Conservation (phyloP, 1,284 basidiomycete genomes). For the Trametes sp. region DNA sequence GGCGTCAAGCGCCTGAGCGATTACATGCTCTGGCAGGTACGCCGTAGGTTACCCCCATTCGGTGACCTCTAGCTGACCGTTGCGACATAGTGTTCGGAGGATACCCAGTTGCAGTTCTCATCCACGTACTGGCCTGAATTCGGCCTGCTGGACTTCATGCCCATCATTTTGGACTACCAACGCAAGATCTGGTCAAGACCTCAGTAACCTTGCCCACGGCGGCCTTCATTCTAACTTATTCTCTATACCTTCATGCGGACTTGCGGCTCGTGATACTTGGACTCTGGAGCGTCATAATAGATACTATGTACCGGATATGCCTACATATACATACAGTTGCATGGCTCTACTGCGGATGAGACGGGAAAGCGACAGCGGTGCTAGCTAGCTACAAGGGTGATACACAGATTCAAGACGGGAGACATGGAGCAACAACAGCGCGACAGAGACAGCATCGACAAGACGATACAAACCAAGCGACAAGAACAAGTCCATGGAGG, state of each 20-base stretch:
- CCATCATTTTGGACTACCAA: slow-evolving; percentile 88
- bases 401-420: not conserved
- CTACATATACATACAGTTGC: slow-evolving; percentile 3
- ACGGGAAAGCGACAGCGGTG: not conserved
- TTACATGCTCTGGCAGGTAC: slow-evolving; percentile 94
- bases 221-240: slow-evolving; percentile 21
- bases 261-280: not conserved
- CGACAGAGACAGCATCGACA: not conserved
- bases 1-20: slow-evolving; percentile 92
- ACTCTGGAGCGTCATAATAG: not conserved
- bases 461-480: not conserved
- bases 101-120: slow-evolving; percentile 94
- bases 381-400: slow-evolving; percentile 1
- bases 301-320: not conserved
- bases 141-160: slow-evolving; percentile 86
- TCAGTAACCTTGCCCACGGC: not conserved
- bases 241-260: not conserved
- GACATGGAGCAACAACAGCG: not conserved
- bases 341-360: not conserved
- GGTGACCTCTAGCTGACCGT: not conserved
- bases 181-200: slow-evolving; percentile 64
- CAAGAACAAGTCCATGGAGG: not conserved
- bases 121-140: slow-evolving; percentile 95
- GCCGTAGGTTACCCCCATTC: not conserved
- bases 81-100: slow-evolving; percentile 69